Conservation (phyloP, 257 asterid species). For the Plantago elongata region DNA sequence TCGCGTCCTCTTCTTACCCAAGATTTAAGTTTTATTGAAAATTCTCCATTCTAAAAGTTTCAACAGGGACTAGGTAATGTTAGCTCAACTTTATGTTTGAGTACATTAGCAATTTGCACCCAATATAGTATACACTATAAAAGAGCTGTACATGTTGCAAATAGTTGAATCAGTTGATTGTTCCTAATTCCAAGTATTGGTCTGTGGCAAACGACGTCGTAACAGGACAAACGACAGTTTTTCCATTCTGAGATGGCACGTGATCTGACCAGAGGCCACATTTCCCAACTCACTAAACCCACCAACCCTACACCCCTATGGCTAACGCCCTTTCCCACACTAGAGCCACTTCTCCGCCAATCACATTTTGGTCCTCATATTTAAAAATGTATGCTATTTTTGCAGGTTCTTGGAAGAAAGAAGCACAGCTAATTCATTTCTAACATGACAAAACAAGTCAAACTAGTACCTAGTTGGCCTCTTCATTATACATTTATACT, state of each 20-base stretch:
- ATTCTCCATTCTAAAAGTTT: neutral
- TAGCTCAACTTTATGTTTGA: too few species aligned
- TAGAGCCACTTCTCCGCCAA: constrained; percentile 29
- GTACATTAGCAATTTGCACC: too few species aligned
- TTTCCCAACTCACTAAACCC: constrained; percentile 19
- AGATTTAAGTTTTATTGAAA: neutral
- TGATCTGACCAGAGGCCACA: constrained; percentile 29
- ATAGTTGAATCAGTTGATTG: too few species aligned
- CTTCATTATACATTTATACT: neutral
- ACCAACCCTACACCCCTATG: neutral
- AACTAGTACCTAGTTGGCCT: constrained; percentile 18
- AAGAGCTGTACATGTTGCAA: too few species aligned
- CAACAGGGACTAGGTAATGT: too few species aligned
- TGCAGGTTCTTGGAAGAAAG: constrained; percentile 1
- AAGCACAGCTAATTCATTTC: neutral
- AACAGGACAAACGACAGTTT: too few species aligned
- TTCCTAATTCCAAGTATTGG: too few species aligned
- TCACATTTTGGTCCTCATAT: constrained; percentile 15
- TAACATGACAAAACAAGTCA: constrained; percentile 24
- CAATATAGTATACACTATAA: too few species aligned
- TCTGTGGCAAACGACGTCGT: too few species aligned
- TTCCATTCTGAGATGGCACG: constrained; percentile 17
- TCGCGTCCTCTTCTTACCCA: neutral
- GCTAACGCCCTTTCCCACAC: neutral
- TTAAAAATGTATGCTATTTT: neutral